Evolutionary conservation across 306 rosid genomes (phyloP).

Genomic region (Ormosia emarginata): DNA sequence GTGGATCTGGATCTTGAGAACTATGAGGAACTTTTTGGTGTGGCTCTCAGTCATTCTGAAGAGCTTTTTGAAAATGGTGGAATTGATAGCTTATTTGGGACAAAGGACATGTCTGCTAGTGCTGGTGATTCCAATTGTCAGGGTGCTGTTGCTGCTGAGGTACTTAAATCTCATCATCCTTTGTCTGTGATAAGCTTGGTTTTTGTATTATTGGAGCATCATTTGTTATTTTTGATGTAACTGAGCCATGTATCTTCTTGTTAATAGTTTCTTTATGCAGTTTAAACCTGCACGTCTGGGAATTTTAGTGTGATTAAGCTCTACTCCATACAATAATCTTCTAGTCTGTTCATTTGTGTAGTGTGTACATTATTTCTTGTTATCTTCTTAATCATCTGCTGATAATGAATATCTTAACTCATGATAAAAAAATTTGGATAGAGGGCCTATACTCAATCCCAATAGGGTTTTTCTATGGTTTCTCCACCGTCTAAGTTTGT

Average conservation of each 20-base stretch:
- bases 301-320: neutral
- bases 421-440: neutral
- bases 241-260: neutral
- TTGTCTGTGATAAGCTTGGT: neutral
- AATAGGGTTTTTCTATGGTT: neutral
- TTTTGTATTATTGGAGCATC: neutral
- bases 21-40: slow-evolving; percentile 85
- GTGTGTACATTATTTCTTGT: neutral
- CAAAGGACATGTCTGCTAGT: slow-evolving; percentile 52
- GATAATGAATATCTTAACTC: neutral
- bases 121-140: slow-evolving; percentile 65
- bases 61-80: slow-evolving; percentile 93
- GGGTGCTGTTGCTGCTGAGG: slow-evolving; percentile 76
- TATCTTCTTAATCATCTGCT: neutral
- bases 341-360: neutral
- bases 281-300: neutral
- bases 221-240: neutral
- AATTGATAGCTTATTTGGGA: slow-evolving; percentile 82
- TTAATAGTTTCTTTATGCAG: neutral
- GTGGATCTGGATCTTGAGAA: slow-evolving; percentile 80
- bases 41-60: slow-evolving; percentile 74
- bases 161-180: slow-evolving; percentile 33
- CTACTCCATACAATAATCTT: neutral
- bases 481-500: neutral
- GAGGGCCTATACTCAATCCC: neutral